phyloP scores from a whole-genome alignment of 257 asterid species.

The Solanum rostratum region DNA sequence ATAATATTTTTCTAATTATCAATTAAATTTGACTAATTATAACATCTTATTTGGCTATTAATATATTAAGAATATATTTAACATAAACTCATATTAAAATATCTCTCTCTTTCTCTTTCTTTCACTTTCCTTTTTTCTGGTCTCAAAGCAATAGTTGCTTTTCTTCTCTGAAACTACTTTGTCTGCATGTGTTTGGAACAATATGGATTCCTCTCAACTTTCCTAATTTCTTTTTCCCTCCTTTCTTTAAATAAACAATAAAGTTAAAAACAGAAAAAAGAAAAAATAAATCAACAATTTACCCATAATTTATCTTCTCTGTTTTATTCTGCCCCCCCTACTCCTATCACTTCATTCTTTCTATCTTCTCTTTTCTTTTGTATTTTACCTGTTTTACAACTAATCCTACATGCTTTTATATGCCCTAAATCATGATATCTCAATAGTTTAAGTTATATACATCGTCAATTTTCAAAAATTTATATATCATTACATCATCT shows the following conservation, averaged over 20 bases:
- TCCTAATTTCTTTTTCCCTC: not conserved
- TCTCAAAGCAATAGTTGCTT: slow-evolving; percentile 72
- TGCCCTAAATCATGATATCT: not conserved
- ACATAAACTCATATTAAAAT: not conserved
- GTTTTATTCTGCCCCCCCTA: not conserved
- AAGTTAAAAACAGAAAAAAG: not conserved
- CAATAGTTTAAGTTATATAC: not conserved
- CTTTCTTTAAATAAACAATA: not conserved
- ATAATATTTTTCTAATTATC: not conserved
- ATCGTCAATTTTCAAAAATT: not conserved
- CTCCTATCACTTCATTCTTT: not conserved
- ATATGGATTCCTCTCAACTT: slow-evolving; percentile 64
- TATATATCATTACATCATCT: not conserved
- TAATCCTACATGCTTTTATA: not conserved
- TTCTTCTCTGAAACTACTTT: slow-evolving; percentile 67
- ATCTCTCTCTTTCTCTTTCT: not conserved
- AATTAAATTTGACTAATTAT: not conserved
- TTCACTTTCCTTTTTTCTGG: slow-evolving; percentile 21
- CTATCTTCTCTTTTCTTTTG: not conserved
- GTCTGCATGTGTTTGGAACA: slow-evolving; percentile 85
- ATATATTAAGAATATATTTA: not conserved
- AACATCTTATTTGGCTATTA: not conserved
- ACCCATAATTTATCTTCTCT: not conserved
- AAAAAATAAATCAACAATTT: not conserved
- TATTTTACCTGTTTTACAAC: not conserved